Evolutionary conservation across 495 filamentous ascomycete genomes (phyloP).

Genomic region (Mytilinidion resinicola): DNA sequence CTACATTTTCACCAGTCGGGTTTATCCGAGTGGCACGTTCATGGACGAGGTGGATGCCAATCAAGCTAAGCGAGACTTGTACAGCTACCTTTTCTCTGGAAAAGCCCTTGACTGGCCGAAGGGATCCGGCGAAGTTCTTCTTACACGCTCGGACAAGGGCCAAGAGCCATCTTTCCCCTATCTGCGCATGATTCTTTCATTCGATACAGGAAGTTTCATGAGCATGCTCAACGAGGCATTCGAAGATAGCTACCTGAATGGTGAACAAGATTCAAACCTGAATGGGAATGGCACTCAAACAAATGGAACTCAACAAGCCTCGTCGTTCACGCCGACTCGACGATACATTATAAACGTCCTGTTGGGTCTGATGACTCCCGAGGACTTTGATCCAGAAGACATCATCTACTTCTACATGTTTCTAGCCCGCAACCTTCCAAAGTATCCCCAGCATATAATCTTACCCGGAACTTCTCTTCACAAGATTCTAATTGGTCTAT

Average conservation of each 20-base stretch:
- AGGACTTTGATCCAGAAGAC: constrained; percentile 68
- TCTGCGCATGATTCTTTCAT: constrained; percentile 74
- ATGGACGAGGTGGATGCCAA: constrained; percentile 62
- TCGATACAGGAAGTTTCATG: constrained; percentile 84
- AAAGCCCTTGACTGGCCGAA: constrained; percentile 61
- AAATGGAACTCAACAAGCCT: constrained; percentile 19
- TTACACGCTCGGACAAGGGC: constrained; percentile 44
- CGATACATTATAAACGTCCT: constrained; percentile 87
- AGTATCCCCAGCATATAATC: constrained; percentile 92
- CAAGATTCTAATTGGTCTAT: constrained; percentile 73
- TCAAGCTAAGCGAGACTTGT: constrained; percentile 77
- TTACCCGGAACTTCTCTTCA: constrained; percentile 80
- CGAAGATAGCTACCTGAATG: constrained; percentile 88
- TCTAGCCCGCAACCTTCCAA: constrained; percentile 88
- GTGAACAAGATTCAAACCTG: constrained; percentile 51
- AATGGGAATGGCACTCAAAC: constrained; percentile 43
- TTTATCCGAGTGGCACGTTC: constrained; percentile 78
- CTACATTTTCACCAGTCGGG: constrained; percentile 80
- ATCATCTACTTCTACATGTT: constrained; percentile 98
- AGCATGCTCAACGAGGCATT: constrained; percentile 97
- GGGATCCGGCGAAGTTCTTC: constrained; percentile 46
- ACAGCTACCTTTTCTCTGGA: constrained; percentile 88
- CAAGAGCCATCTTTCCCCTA: constrained; percentile 71
- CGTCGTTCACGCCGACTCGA: constrained; percentile 63
- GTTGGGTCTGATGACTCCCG: constrained; percentile 74